Base-by-base conservation (phyloP, 1,284 basidiomycete genomes). In the Rhizoctonia solani region DNA sequence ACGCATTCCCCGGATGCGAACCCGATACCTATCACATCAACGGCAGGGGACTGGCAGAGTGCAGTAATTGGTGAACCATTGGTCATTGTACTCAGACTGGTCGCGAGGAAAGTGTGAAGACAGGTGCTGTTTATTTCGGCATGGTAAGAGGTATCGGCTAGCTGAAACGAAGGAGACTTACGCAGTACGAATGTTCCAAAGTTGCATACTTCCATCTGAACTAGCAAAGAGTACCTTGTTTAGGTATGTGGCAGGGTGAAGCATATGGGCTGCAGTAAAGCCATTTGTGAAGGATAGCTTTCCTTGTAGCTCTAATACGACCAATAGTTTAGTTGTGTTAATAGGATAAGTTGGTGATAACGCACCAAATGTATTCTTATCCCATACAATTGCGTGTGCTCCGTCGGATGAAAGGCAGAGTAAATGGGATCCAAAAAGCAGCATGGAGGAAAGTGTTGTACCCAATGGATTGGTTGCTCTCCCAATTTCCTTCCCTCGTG, bases 211-310 rank as follows among this genome's bases (percentile, higher is more conserved):
- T 9, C 97, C 97, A 75, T 95, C 83, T 67, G 81, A 84, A 71
- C 92, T 92, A 1, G 89, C 88, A 8, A 99, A 85, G 0, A 99
- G 81, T 0, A 99, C 83, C 79, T 99, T 99, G 81, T 99, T 98
- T 63, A 99, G 78, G 77, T 99, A 99, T 3, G 97, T 99, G 0
- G 94, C 89, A 0, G 97, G 97, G 76, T 99, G 97, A 4, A 98
- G 81, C 30, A 98, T 78, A 19, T 82, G 83, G 9, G 87, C 90
- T 8, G 96, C 95, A 1, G 87, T 90, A 76, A 98, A 98, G 4
- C 83, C 87, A 13, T 82, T 74, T 46, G 90, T 87, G 72, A 95
- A 95, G 56, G 87, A 81, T 52, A 97, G 85, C 9, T 82, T 84
- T 1, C 79, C 80, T 58, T 87, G 81, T 11, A 91, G 76, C 54